Percentiles rank a stretch among this genome's conserved stretches.
phyloP scores from a whole-genome alignment of 2,329 filamentous ascomycete species.

The Penicillium brevicompactum region DNA sequence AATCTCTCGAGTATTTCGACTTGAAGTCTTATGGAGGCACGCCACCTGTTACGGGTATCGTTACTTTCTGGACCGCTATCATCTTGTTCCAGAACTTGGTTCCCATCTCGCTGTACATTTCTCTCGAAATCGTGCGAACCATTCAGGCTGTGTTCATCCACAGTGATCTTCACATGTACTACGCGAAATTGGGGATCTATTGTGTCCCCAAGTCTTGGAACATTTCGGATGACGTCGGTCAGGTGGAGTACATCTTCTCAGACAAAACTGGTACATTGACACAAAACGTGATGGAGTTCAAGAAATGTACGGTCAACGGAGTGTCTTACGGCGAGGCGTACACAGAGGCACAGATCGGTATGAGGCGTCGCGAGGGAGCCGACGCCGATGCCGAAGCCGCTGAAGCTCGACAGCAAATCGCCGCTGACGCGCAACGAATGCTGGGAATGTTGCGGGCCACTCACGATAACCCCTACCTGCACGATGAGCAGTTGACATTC shows the following conservation, averaged over 20 bases:
- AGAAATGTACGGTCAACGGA: slow-evolving; percentile 97
- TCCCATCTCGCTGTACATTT: slow-evolving; percentile 96
- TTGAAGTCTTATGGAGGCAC: slow-evolving; percentile 77
- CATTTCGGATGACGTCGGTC: slow-evolving; percentile 94
- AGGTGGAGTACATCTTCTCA: slow-evolving; percentile 99
- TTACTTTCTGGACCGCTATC: slow-evolving; percentile 93
- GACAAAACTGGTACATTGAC: slow-evolving; percentile 91
- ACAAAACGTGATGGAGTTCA: slow-evolving; percentile 98
- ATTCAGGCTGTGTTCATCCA: slow-evolving; percentile 97
- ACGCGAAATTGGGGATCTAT: slow-evolving; percentile 88
- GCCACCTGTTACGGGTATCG: slow-evolving; percentile 80
- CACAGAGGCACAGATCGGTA: slow-evolving; percentile 92
- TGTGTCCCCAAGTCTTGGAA: slow-evolving; percentile 99
- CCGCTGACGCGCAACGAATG: slow-evolving; percentile 72
- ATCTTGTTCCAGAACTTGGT: slow-evolving; percentile 99
- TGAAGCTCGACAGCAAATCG: slow-evolving; percentile 75
- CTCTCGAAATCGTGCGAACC: slow-evolving; percentile 91
- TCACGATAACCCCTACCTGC: slow-evolving; percentile 86
- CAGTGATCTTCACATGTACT: slow-evolving; percentile 95
- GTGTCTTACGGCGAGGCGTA: slow-evolving; percentile 95
- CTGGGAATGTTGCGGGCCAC: slow-evolving; percentile 71
- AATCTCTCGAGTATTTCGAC: slow-evolving; percentile 80
- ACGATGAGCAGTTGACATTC: slow-evolving; percentile 88
- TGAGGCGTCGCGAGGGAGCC: slow-evolving; percentile 88
- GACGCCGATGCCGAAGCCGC: slow-evolving; percentile 80